These are phyloP conservation scores for Haematococcus lacustris DNA, from an alignment of 139 green algal genomes.

Conservation along the genomic window DNA sequence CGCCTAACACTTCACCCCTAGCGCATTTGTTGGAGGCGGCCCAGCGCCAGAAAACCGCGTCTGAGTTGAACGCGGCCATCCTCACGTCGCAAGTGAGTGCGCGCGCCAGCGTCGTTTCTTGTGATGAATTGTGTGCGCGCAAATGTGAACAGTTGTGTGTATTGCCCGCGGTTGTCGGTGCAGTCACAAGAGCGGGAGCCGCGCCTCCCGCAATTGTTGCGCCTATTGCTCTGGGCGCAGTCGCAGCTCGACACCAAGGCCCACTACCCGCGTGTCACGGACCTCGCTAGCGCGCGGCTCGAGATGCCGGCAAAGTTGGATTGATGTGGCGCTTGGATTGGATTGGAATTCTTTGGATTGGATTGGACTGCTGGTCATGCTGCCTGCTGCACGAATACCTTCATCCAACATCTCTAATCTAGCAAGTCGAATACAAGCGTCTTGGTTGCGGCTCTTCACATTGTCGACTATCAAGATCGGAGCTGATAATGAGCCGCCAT, in stretches of 20 bases:
- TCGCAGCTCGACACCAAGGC: conserved; percentile 63
- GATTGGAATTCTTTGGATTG: no score
- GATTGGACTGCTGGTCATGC: no score
- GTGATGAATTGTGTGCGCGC: not conserved
- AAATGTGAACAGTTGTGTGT: no score
- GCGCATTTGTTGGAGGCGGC: conserved; percentile 76
- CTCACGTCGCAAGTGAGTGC: conserved; percentile 42
- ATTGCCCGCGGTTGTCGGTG: not conserved
- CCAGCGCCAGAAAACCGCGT: conserved; percentile 88
- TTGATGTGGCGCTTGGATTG: no score
- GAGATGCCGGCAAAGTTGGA: conserved; percentile 1
- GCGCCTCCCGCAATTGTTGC: conserved; percentile 68
- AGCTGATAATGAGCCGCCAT: no score
- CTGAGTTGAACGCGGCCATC: conserved; percentile 93
- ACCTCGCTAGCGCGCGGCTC: conserved; percentile 56
- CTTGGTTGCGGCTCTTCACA: no score
- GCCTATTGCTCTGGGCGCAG: conserved; percentile 68
- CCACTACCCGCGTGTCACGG: conserved; percentile 60
- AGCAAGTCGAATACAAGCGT: no score
- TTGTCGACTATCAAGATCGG: no score
- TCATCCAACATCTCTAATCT: no score
- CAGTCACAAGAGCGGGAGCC: conserved; percentile 66
- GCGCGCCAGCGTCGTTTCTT: not conserved
- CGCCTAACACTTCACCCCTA: conserved; percentile 62
- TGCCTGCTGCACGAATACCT: no score